Evolutionary conservation across 257 asterid genomes (phyloP).

Genomic region (Plantago major): DNA sequence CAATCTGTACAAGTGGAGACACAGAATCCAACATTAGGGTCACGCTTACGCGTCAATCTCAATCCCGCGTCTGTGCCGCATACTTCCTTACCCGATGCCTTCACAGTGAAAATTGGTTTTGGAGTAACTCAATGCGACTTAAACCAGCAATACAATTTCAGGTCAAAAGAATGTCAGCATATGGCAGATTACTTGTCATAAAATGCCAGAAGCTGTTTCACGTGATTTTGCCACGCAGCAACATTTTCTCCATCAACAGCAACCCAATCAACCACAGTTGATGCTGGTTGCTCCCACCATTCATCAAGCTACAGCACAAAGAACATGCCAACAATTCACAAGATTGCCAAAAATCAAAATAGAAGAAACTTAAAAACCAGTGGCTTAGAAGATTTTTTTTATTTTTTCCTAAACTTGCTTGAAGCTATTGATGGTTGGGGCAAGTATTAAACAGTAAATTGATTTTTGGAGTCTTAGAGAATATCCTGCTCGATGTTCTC

Average conservation of each 20-base stretch:
- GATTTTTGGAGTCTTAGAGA: too few species aligned
- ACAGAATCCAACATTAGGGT: too few species aligned
- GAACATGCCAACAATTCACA: slow-evolving; percentile 11
- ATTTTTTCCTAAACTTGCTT: neutral
- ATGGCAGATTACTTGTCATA: slow-evolving; percentile 47
- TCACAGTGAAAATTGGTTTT: too few species aligned
- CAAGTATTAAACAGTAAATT: too few species aligned
- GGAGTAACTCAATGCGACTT: too few species aligned
- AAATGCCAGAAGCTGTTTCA: slow-evolving; percentile 84
- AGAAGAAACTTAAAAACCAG: neutral
- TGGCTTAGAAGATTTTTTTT: neutral
- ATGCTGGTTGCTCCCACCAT: slow-evolving; percentile 99
- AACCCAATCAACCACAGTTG: slow-evolving; percentile 95
- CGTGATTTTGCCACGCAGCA: slow-evolving; percentile 90
- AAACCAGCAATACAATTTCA: neutral
- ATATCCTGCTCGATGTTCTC: neutral
- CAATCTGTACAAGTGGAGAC: too few species aligned
- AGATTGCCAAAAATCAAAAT: neutral
- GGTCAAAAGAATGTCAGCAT: neutral
- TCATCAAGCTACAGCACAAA: slow-evolving; percentile 36
- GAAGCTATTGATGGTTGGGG: neutral
- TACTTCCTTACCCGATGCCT: too few species aligned
- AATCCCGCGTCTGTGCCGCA: too few species aligned
- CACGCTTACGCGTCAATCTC: too few species aligned
- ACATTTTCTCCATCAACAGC: slow-evolving; percentile 93